These are phyloP conservation scores for Asterella californica DNA, from an alignment of 225 moss, liverwort and hornwort genomes.

Conservation along the genomic window DNA sequence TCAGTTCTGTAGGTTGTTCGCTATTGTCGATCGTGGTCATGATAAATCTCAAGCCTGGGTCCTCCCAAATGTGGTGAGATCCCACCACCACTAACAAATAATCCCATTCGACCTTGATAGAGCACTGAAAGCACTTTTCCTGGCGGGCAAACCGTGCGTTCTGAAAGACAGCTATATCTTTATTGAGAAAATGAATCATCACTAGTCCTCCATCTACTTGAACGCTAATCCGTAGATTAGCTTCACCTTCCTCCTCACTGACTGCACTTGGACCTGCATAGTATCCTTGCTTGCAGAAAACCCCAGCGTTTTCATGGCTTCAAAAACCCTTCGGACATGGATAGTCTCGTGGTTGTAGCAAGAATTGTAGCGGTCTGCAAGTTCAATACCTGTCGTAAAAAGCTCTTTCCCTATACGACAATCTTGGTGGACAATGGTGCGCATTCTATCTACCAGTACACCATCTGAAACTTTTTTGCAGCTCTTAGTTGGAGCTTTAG, in stretches of 20 bases:
- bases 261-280: conserved; percentile 52
- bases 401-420: conserved; percentile 57
- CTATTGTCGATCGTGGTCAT: conserved; percentile 12
- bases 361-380: conserved; percentile 52
- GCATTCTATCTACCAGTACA: conserved; percentile 52
- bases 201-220: conserved; percentile 39
- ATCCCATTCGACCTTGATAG: background rate
- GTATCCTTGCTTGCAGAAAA: conserved; percentile 52
- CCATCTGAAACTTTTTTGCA: conserved; percentile 51
- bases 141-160: conserved; percentile 1
- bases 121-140: conserved; percentile 19
- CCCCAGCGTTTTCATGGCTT: conserved; percentile 53
- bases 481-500: conserved; percentile 44
- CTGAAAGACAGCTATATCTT: conserved; percentile 30
- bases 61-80: background rate
- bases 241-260: conserved; percentile 56
- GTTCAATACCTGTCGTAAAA: conserved; percentile 52
- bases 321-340: conserved; percentile 53
- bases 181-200: conserved; percentile 51
- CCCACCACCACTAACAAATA: conserved; percentile 10
- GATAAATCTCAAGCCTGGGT: conserved; percentile 17
- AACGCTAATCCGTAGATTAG: conserved; percentile 52
- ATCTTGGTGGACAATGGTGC: conserved; percentile 48
- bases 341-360: conserved; percentile 51
- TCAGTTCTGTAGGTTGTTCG: conserved; percentile 15